Evolutionary conservation across 768 basidiomycete species (phyloP).

Genomic region (Phlebiopsis gigantea): DNA sequence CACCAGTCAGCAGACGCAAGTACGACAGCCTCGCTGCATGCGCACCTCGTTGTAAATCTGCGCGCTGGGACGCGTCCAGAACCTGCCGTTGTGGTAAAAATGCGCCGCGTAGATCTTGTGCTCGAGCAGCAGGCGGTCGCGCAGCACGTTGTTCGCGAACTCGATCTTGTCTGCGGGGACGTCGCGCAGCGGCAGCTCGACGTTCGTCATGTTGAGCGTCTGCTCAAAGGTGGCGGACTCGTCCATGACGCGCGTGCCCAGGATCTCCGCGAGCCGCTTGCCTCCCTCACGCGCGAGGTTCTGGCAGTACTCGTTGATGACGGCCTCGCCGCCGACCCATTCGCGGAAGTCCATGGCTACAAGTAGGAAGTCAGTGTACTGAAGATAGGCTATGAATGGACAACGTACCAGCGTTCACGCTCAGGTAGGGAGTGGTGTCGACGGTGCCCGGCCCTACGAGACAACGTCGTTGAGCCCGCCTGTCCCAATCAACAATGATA

Average conservation of each 20-base stretch:
- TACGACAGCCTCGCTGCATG: neutral
- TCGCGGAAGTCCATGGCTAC: slow-evolving; percentile 66
- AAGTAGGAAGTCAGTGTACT: neutral
- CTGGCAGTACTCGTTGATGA: slow-evolving; percentile 66
- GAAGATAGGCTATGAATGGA: neutral
- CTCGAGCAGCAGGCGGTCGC: slow-evolving; percentile 20
- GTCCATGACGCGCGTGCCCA: slow-evolving; percentile 61
- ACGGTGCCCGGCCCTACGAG: slow-evolving; percentile 55
- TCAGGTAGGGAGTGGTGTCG: slow-evolving; percentile 48
- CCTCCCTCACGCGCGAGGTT: slow-evolving; percentile 64
- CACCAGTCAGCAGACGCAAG: neutral
- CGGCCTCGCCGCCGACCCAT: slow-evolving; percentile 67
- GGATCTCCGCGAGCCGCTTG: slow-evolving; percentile 44
- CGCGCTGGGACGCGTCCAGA: slow-evolving; percentile 29
- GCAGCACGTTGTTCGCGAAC: slow-evolving; percentile 11
- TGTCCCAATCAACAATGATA: neutral
- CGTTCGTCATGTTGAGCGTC: slow-evolving; percentile 57
- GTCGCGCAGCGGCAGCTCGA: slow-evolving; percentile 30
- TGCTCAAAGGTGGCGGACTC: slow-evolving; percentile 41
- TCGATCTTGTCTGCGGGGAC: slow-evolving; percentile 9
- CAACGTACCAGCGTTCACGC: slow-evolving; percentile 43
- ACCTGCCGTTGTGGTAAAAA: slow-evolving; percentile 25
- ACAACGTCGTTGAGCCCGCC: neutral
- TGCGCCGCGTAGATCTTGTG: slow-evolving; percentile 23
- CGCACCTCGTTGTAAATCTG: slow-evolving; percentile 32